Evolutionary conservation across 768 basidiomycete genomes (phyloP), one percentile per base, ranked within the genome.

Genomic region (Leucocoprinus leucothites): DNA sequence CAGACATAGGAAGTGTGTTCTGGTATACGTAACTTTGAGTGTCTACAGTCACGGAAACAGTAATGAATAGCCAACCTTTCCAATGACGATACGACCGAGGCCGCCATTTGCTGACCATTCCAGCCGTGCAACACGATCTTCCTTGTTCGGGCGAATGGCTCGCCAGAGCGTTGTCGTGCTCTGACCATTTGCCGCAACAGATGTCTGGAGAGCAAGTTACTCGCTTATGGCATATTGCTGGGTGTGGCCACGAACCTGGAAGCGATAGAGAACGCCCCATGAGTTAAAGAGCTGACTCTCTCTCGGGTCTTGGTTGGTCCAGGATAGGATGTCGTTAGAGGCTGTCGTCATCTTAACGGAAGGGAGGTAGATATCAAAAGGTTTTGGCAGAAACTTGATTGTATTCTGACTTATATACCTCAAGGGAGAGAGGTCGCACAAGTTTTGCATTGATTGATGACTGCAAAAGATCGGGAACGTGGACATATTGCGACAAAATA

Each of bases 301-400:
- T 47, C 89, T 86, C 63, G 89, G 86, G 69, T 93, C 90, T 63
- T 87, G 84, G 71, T 86, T 90, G 44, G 91, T 92, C 91, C 91
- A 94, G 51, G 85, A 89, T 67, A 91, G 81, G 47, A 90, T 76
- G 57, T 91, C 89, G 70, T 84, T 81, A 55, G 81, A 74, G 54
- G 77, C 65, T 63, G 77, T 71, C 45, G 79, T 65, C 81, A 83
- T 84, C 58, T 65, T 63, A 46, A n/a, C 58, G 58, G 61, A 63
- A 59, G 47, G 57, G 64, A 62, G 53, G 59, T 47, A 56, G 57
- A 55, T 46, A 48, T 54, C 46, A 57, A 61, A 62, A 60, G 56
- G 55, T 58, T 65, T 57, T 64, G 64, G 65, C 67, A 66, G 61
- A 62, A 64, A 58, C 60, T 59, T 61, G 63, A 63, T 63, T 65